phyloP scores from a whole-genome alignment of 352 stramenopile species.

The Aphanomyces cochlioides region DNA sequence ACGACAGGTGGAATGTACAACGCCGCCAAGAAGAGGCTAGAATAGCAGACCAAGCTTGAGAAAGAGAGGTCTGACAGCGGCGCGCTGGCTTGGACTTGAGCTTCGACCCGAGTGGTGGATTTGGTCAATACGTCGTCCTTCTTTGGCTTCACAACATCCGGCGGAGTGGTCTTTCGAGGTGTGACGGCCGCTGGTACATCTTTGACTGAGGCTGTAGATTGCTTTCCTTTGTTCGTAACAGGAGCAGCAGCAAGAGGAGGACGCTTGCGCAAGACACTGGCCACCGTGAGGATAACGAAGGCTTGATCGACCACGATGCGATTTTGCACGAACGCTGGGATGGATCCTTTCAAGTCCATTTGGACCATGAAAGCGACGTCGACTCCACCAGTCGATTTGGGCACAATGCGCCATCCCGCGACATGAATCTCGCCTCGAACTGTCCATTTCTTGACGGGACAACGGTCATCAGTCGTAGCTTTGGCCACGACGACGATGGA shows the following conservation, averaged over 20 bases:
- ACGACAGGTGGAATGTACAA: constrained; percentile 36
- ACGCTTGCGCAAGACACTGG: not conserved
- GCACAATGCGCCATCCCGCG: constrained; percentile 61
- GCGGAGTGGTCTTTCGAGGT: not conserved
- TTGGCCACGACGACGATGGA: constrained; percentile 68
- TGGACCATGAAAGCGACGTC: constrained; percentile 68
- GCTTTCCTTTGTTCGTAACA: not conserved
- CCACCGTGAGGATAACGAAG: constrained; percentile 12
- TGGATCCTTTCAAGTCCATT: constrained; percentile 66
- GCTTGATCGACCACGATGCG: constrained; percentile 53
- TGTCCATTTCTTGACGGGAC: constrained; percentile 63
- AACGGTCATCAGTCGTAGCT: constrained; percentile 55
- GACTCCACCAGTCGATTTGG: constrained; percentile 38
- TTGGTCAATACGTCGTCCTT: not conserved
- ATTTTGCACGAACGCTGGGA: constrained; percentile 56
- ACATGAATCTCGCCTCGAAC: constrained; percentile 64
- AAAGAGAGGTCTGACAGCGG: not conserved
- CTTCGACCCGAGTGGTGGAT: too few species aligned
- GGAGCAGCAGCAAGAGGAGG: not conserved
- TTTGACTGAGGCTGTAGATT: not conserved
- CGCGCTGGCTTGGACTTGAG: too few species aligned
- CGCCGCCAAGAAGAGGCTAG: not conserved
- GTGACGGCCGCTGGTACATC: too few species aligned
- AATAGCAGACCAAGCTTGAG: not conserved
- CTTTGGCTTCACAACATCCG: not conserved